Conservation (phyloP, 2,329 filamentous ascomycete genomes). For the Chlorencoelia australis region DNA sequence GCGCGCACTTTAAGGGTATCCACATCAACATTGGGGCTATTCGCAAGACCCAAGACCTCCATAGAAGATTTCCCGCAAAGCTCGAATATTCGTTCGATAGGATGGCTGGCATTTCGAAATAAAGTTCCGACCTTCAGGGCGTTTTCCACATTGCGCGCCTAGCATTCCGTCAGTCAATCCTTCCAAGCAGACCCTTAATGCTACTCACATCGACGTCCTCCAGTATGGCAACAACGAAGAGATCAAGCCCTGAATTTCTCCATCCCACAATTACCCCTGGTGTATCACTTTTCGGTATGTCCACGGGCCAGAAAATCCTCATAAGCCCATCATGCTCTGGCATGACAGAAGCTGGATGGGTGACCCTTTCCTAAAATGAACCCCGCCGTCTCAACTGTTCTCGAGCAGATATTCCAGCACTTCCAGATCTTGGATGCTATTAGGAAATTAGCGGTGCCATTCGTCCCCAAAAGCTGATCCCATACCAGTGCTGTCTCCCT, state of each 20-base stretch:
- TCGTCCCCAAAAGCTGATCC: conserved; percentile 23
- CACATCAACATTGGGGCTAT: conserved; percentile 45
- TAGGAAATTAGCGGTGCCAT: conserved; percentile 18
- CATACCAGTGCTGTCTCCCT: conserved; percentile 70
- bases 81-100: conserved; percentile 69
- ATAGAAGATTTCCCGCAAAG: conserved; percentile 75
- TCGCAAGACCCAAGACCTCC: conserved; percentile 78
- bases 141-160: conserved; percentile 65
- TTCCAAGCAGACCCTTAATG: conserved; percentile 2
- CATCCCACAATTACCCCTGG: conserved; percentile 89
- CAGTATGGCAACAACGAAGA: conserved; percentile 82
- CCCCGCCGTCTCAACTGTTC: conserved; percentile 91
- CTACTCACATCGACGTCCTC: conserved; percentile 76
- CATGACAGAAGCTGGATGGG: conserved; percentile 39
- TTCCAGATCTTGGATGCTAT: conserved; percentile 72
- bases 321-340: conserved; percentile 77
- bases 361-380: conserved; percentile 59
- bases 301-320: conserved; percentile 97
- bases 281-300: conserved; percentile 59
- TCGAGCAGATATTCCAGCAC: conserved; percentile 79
- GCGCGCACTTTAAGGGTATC: conserved; percentile 63
- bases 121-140: conserved; percentile 77
- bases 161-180: conserved; percentile 17
- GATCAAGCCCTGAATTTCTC: conserved; percentile 83
- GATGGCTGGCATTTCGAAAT: conserved; percentile 71